phyloP scores from a whole-genome alignment of 2,329 filamentous ascomycete species.

The Fusarium nelsonii region DNA sequence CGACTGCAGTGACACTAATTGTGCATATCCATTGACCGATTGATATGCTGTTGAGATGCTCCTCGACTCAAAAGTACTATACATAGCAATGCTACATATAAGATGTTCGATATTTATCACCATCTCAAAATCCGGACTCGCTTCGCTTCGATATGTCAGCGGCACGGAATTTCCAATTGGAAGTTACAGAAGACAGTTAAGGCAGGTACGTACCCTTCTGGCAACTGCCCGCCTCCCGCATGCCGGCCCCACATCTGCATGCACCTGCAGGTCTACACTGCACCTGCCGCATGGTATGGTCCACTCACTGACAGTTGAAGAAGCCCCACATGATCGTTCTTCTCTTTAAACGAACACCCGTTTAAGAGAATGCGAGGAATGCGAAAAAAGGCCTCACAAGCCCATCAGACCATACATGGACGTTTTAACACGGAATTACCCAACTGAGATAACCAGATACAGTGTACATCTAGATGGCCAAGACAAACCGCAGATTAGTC shows the following conservation, averaged over 20 bases:
- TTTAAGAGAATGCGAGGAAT: slow-evolving; percentile 20
- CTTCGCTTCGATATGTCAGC: not conserved
- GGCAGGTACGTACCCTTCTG: not conserved
- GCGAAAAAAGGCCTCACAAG: slow-evolving; percentile 20
- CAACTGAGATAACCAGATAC: not conserved
- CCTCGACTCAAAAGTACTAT: not conserved
- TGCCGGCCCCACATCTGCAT: slow-evolving; percentile 37
- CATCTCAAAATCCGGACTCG: slow-evolving; percentile 3
- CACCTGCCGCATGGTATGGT: slow-evolving; percentile 30
- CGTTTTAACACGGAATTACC: not conserved
- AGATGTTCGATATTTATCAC: not conserved
- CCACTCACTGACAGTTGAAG: slow-evolving; percentile 2
- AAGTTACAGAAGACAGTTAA: not conserved
- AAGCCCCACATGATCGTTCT: slow-evolving; percentile 4
- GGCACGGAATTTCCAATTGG: slow-evolving; percentile 28
- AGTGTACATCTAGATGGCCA: not conserved
- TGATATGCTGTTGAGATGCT: not conserved
- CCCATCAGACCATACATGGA: not conserved
- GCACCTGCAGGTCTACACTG: slow-evolving; percentile 1
- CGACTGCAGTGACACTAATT: not conserved
- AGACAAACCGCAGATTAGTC: not conserved
- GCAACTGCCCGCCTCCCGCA: slow-evolving; percentile 19
- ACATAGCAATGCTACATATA: not conserved
- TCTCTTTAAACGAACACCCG: not conserved
- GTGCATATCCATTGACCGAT: not conserved